Conservation (phyloP, 176 grass and related monocot species). For the Poa pratensis region DNA sequence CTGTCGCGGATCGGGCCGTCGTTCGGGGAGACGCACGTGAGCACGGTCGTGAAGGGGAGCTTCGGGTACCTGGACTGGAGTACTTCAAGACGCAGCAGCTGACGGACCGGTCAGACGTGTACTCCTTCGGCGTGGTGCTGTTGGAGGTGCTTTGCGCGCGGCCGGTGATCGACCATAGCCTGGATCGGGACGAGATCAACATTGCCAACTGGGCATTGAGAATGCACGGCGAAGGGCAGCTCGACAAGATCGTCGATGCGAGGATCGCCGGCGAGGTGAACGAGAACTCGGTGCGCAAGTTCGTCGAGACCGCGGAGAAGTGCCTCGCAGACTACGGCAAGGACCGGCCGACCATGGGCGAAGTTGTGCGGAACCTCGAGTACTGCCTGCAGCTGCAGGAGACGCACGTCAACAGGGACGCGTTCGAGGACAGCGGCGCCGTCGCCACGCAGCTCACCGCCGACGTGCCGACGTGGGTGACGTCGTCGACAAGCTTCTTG, state of each 20-base stretch:
- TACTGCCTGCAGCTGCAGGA: constrained; percentile 48
- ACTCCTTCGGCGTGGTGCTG: constrained; percentile 79
- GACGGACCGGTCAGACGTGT: constrained; percentile 75
- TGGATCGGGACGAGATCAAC: constrained; percentile 48
- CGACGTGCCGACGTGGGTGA: neutral
- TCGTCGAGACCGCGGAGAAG: constrained; percentile 54
- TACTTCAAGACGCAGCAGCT: constrained; percentile 80
- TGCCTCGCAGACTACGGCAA: constrained; percentile 57
- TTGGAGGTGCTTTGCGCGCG: constrained; percentile 73
- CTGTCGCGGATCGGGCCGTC: constrained; percentile 64
- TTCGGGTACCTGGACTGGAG: constrained; percentile 71
- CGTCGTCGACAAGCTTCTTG: neutral
- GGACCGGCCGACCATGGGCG: constrained; percentile 64
- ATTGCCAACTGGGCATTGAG: constrained; percentile 63
- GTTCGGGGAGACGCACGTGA: constrained; percentile 59
- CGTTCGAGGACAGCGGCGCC: neutral
- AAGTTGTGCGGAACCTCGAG: constrained; percentile 76
- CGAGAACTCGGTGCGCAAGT: constrained; percentile 59
- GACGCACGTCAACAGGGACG: neutral
- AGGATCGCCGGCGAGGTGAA: constrained; percentile 44
- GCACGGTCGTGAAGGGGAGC: constrained; percentile 69
- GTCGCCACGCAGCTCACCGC: neutral
- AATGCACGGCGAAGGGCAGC: constrained; percentile 32
- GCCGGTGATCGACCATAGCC: constrained; percentile 63
- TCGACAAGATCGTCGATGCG: constrained; percentile 51